These are phyloP conservation scores for Chytriomyces confervae DNA, from an alignment of 192 early-diverging fungal genomes.

Conservation along the genomic window DNA sequence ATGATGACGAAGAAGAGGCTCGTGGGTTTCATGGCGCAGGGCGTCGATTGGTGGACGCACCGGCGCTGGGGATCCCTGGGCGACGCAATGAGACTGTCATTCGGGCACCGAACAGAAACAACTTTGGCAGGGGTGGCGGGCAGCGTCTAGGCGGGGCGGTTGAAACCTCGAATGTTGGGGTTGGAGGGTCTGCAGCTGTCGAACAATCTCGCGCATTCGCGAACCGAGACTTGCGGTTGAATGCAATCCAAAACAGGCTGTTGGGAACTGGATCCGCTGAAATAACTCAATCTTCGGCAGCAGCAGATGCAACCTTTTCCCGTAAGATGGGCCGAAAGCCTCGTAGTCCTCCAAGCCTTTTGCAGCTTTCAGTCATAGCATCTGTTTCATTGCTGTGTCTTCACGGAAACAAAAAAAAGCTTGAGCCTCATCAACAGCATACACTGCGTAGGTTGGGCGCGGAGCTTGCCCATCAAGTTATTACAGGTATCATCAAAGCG, in stretches of 20 bases:
- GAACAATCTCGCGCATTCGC: not conserved
- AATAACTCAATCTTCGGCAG: not conserved
- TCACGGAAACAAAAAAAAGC: slow-evolving; percentile 9
- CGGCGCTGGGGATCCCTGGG: not conserved
- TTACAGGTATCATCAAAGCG: slow-evolving; percentile 2
- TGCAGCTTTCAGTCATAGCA: not conserved
- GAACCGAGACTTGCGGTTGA: slow-evolving; percentile 9
- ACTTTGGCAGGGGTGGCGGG: not conserved
- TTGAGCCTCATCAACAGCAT: not conserved
- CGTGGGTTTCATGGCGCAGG: not conserved
- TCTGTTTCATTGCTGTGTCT: slow-evolving; percentile 5
- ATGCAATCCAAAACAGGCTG: slow-evolving; percentile 22
- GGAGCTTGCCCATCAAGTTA: slow-evolving; percentile 17
- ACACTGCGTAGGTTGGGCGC: slow-evolving; percentile 1
- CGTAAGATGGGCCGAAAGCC: not conserved
- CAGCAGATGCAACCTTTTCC: not conserved
- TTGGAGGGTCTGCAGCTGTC: not conserved
- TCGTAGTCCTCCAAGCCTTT: not conserved
- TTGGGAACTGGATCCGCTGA: not conserved
- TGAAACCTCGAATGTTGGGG: not conserved
- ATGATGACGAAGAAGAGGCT: not conserved
- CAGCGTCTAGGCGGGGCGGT: not conserved
- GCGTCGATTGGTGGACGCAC: not conserved
- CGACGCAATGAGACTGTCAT: not conserved
- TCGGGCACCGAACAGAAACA: not conserved